Conservation (phyloP, 345 rosid species). For the Abelmoschus esculentus region DNA sequence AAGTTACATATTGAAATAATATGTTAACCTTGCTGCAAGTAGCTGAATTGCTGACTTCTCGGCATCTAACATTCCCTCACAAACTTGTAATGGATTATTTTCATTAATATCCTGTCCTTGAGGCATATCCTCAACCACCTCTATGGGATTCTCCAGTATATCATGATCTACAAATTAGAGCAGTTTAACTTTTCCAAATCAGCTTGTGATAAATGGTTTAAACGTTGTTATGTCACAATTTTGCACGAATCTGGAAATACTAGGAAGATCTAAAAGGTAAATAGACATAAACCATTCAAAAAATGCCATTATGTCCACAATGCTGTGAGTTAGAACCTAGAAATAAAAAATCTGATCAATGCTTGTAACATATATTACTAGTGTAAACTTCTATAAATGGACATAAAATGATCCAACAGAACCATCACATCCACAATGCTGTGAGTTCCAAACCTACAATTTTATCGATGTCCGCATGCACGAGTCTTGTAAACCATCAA, state of each 20-base stretch:
- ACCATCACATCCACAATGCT: not conserved
- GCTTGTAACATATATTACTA: not conserved
- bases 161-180: slow-evolving; percentile 15
- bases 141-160: slow-evolving; percentile 24
- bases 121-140: slow-evolving; percentile 28
- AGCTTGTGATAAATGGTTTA: not conserved
- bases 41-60: slow-evolving; percentile 51
- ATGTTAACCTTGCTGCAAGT: slow-evolving; percentile 53
- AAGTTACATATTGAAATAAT: not conserved
- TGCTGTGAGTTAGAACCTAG: not conserved
- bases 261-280: not conserved
- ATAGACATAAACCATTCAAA: not conserved
- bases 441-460: not conserved
- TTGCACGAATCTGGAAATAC: not conserved
- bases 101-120: slow-evolving; percentile 15
- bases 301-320: not conserved
- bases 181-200: slow-evolving; percentile 23
- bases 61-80: slow-evolving; percentile 39
- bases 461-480: not conserved
- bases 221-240: slow-evolving; percentile 1
- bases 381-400: not conserved
- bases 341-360: not conserved
- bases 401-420: not conserved
- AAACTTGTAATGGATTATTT: slow-evolving; percentile 15
- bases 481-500: not conserved